A percentile compares a stretch with the other conserved stretches of the same genome.
Evolutionary conservation across 106 monocot species (phyloP).

Genomic region (Acanthochlamys bracteata): DNA sequence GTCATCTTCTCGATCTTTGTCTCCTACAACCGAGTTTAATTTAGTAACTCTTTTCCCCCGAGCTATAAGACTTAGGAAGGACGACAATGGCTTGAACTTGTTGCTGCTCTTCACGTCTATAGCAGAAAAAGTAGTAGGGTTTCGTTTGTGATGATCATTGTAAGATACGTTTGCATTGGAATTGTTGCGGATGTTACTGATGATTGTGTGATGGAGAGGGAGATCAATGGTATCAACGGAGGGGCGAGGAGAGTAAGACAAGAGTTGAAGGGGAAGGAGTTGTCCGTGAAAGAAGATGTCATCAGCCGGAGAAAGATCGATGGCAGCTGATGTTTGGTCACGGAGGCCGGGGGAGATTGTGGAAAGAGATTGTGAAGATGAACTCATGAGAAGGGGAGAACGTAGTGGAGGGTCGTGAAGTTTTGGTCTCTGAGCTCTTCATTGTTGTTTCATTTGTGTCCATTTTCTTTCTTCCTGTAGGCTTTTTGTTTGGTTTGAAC

Average conservation of each 20-base stretch:
- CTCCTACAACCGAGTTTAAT: no score
- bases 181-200: conserved; percentile 5
- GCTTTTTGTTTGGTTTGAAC: no score
- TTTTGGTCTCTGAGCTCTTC: no score
- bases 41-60: no score
- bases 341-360: conserved; percentile 8
- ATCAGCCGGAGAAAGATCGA: conserved; percentile 65
- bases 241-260: conserved; percentile 17
- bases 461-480: no score
- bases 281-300: conserved; percentile 80
- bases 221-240: conserved; percentile 16
- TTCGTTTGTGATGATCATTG: not conserved
- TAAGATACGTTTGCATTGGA: not conserved
- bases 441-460: no score
- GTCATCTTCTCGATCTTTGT: no score
- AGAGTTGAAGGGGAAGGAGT: conserved; percentile 48
- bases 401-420: conserved; percentile 17
- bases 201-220: conserved; percentile 12
- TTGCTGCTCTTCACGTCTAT: not conserved
- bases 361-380: conserved; percentile 60
- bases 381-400: conserved; percentile 74
- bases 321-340: conserved; percentile 40
- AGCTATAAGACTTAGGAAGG: no score
- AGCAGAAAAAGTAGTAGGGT: no score
- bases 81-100: conserved; percentile 20